Evolutionary conservation across 2,329 filamentous ascomycete genomes (phyloP).

Genomic region (Pseudomassariella vexata): DNA sequence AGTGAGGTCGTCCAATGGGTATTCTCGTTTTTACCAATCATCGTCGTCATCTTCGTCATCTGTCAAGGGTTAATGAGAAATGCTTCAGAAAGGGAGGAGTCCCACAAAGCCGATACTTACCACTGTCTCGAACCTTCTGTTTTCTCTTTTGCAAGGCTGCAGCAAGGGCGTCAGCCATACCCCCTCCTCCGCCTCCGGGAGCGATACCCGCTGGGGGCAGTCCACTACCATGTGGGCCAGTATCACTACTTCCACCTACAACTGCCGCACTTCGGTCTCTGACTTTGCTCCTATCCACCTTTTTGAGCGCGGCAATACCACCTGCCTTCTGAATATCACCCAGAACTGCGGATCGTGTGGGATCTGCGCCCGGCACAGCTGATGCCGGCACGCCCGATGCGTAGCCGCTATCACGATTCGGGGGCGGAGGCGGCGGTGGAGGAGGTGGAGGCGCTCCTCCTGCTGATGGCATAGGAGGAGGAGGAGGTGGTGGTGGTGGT

Average conservation of each 20-base stretch:
- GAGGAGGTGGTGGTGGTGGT: slow-evolving; percentile 27
- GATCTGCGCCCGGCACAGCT: slow-evolving; percentile 33
- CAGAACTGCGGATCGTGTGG: slow-evolving; percentile 54
- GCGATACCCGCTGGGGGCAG: slow-evolving; percentile 45
- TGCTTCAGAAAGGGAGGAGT: slow-evolving; percentile 16
- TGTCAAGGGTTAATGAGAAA: slow-evolving; percentile 27
- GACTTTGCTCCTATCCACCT: slow-evolving; percentile 66
- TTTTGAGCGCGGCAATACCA: slow-evolving; percentile 64
- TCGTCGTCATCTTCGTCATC: slow-evolving; percentile 75
- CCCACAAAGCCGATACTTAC: slow-evolving; percentile 51
- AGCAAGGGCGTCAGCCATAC: slow-evolving; percentile 77
- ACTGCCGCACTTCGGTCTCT: slow-evolving; percentile 63
- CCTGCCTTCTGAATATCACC: slow-evolving; percentile 68
- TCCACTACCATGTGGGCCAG: slow-evolving; percentile 45
- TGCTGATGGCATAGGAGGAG: slow-evolving; percentile 26
- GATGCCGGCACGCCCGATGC: slow-evolving; percentile 45
- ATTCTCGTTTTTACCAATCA: slow-evolving; percentile 52
- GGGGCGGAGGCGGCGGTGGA: slow-evolving; percentile 48
- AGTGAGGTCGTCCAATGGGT: not conserved
- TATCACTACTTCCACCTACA: slow-evolving; percentile 43
- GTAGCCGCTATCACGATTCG: slow-evolving; percentile 54
- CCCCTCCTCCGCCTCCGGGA: slow-evolving; percentile 51
- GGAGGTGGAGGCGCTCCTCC: slow-evolving; percentile 25
- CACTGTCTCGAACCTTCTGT: slow-evolving; percentile 89
- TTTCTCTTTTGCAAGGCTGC: slow-evolving; percentile 77